phyloP scores from a whole-genome alignment of 805 yeast species.

The Ogataea siamensis region DNA sequence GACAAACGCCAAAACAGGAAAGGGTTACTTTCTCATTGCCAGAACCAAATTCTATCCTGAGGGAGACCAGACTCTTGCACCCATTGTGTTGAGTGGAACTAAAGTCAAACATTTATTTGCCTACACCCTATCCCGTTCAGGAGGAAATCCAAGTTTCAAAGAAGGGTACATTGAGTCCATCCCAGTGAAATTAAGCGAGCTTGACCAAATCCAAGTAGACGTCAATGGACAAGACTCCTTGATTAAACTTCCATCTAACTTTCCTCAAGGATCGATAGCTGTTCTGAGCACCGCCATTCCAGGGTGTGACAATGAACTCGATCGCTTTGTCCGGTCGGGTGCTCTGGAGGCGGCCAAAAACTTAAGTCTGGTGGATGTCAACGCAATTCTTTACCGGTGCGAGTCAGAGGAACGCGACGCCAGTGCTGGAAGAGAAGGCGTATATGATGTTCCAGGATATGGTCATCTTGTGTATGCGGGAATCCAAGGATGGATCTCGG shows the following conservation, averaged over 20 bases:
- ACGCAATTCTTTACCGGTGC: conserved; percentile 70
- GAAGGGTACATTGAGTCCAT: conserved; percentile 53
- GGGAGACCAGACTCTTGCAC: conserved; percentile 52
- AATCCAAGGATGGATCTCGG: conserved; percentile 86
- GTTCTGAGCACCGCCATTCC: conserved; percentile 70
- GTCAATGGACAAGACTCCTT: conserved; percentile 44
- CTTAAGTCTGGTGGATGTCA: conserved; percentile 65
- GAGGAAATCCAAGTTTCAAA: conserved; percentile 46
- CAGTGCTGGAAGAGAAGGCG: conserved; percentile 68
- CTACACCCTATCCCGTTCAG: conserved; percentile 52
- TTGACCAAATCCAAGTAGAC: conserved; percentile 50
- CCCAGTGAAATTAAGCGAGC: conserved; percentile 57
- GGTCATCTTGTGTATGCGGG: conserved; percentile 86
- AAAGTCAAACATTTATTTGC: conserved; percentile 56
- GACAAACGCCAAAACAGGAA: conserved; percentile 76
- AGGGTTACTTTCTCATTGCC: conserved; percentile 86
- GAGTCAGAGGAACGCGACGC: conserved; percentile 87
- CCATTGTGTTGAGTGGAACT: conserved; percentile 60
- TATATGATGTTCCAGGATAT: conserved; percentile 67
- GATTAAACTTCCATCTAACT: conserved; percentile 57
- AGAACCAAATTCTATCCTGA: conserved; percentile 68
- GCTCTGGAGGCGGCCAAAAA: conserved; percentile 69
- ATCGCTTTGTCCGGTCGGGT: conserved; percentile 66
- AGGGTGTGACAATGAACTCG: conserved; percentile 63
- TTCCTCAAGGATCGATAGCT: conserved; percentile 91